phyloP scores from a whole-genome alignment of 2,329 filamentous ascomycete species.

The Sporothrix inflata region DNA sequence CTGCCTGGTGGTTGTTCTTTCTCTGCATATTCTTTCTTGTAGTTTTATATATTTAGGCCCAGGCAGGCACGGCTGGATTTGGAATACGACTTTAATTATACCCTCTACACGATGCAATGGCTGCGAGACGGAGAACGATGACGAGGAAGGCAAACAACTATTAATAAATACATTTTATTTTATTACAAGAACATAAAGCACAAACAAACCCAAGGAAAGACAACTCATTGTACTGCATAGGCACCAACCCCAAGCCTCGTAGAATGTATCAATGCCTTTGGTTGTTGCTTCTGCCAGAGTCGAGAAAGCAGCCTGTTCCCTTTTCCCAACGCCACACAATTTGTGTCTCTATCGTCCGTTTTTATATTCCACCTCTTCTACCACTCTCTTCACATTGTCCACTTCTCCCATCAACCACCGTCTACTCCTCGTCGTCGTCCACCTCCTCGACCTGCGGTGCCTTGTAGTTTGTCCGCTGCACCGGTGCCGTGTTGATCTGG shows the following conservation, averaged over 20 bases:
- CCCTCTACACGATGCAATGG: neutral
- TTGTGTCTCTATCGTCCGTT: neutral
- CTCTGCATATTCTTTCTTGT: neutral
- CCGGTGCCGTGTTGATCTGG: constrained; percentile 51
- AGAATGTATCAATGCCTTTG: neutral
- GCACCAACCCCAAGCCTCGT: neutral
- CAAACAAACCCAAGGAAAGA: neutral
- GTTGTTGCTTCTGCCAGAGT: neutral
- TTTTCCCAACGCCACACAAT: constrained; percentile 16
- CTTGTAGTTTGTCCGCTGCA: constrained; percentile 48
- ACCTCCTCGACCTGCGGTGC: constrained; percentile 47
- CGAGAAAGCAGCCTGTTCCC: neutral
- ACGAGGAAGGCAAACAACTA: neutral
- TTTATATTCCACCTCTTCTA: neutral
- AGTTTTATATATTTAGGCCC: neutral
- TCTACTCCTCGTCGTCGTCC: constrained; percentile 40
- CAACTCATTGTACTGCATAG: neutral
- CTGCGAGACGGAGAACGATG: neutral
- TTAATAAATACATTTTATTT: neutral
- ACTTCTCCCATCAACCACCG: neutral
- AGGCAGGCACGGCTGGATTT: neutral
- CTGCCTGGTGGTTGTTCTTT: neutral
- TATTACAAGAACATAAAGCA: neutral
- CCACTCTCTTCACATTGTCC: neutral
- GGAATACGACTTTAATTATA: neutral